A percentile compares a stretch with the other conserved stretches of the same genome.
Conservation (phyloP, 208 protist species). For the Herpetomonas tarakana region DNA sequence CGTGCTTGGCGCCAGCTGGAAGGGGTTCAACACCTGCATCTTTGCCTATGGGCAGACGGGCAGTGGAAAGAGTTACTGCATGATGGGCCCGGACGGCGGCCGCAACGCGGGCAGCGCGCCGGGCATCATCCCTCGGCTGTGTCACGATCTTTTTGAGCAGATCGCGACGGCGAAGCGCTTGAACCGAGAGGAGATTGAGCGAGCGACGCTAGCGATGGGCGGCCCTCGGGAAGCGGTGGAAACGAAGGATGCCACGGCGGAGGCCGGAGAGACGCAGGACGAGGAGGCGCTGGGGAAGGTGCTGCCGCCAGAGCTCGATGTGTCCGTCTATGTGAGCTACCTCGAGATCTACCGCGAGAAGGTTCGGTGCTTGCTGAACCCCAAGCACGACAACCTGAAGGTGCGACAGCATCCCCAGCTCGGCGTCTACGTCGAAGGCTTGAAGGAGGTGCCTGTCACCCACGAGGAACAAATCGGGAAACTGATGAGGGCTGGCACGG, state of each 20-base stretch:
- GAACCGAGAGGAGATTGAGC: constrained; percentile 1
- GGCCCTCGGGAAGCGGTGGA: not conserved
- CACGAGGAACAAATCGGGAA: constrained; percentile 51
- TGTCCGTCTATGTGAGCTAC: constrained; percentile 82
- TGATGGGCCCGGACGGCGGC: constrained; percentile 82
- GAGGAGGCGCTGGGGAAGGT: constrained; percentile 1
- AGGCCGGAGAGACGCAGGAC: not conserved
- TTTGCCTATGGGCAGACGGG: constrained; percentile 93
- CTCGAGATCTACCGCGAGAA: constrained; percentile 91
- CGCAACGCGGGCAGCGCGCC: constrained; percentile 43
- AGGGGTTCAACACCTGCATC: constrained; percentile 88
- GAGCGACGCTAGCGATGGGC: not conserved
- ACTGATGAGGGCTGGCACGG: constrained; percentile 73
- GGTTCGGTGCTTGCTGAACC: constrained; percentile 73
- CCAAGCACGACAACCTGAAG: constrained; percentile 28
- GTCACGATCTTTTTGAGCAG: constrained; percentile 64
- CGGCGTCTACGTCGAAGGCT: constrained; percentile 77
- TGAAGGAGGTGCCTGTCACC: constrained; percentile 61
- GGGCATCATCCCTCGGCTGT: constrained; percentile 85
- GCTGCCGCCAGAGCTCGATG: constrained; percentile 46
- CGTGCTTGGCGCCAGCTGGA: constrained; percentile 82
- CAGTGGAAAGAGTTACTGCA: constrained; percentile 86
- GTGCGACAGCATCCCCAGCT: constrained; percentile 77
- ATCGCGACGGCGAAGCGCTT: constrained; percentile 18
- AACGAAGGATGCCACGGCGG: not conserved